These are phyloP conservation scores for Athelia sp. DNA, from an alignment of 1,284 basidiomycete genomes.

Conservation along the genomic window DNA sequence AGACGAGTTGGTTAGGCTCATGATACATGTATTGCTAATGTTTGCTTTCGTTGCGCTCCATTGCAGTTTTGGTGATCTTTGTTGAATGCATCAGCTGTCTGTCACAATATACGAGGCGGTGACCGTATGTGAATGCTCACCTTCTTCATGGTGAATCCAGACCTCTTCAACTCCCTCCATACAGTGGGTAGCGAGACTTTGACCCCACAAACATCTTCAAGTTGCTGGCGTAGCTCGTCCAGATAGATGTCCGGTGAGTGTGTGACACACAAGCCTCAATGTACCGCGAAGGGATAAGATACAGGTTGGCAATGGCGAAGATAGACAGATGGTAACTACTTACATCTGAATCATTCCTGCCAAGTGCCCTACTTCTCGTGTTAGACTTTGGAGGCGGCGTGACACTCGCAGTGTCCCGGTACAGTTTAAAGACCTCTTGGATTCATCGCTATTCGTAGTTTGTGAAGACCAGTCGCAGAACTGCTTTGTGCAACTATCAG, in stretches of 20 bases:
- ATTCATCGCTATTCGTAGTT: too few species aligned
- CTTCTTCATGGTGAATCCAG: neutral
- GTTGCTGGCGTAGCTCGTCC: neutral
- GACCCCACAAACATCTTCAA: neutral
- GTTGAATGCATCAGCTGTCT: too few species aligned
- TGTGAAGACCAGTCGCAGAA: neutral
- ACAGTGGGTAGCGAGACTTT: neutral
- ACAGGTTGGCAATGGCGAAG: too few species aligned
- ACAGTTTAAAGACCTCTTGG: neutral
- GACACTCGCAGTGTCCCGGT: neutral
- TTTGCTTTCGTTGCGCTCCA: slow-evolving; percentile 18
- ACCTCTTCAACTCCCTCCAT: neutral
- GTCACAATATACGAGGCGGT: neutral
- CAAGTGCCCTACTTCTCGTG: neutral
- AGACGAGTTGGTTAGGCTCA: slow-evolving; percentile 24
- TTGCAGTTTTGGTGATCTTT: slow-evolving; percentile 18
- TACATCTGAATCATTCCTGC: neutral
- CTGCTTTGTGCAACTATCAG: slow-evolving; percentile 2
- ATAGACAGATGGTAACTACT: too few species aligned
- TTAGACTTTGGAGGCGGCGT: neutral
- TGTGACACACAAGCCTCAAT: neutral
- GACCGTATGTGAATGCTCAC: neutral
- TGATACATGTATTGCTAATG: slow-evolving; percentile 16
- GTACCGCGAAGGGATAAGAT: neutral
- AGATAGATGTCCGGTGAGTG: neutral